A percentile compares a stretch with the other conserved stretches of the same genome.
Conservation (phyloP, 2,329 filamentous ascomycete genomes). For the Teratosphaeria zuluensis region DNA sequence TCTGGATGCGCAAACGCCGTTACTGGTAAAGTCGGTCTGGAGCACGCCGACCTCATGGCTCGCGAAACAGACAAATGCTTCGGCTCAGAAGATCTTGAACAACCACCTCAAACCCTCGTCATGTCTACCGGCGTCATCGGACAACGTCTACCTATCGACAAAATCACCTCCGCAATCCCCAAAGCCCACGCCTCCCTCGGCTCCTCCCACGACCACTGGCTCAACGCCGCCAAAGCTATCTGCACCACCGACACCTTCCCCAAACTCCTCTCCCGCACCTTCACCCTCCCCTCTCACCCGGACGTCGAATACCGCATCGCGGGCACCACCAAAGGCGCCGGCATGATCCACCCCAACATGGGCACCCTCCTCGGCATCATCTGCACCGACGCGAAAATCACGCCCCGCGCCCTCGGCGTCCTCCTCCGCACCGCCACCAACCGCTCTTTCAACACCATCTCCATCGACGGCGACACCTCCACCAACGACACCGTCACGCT, state of each 20-base stretch:
- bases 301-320: conserved; percentile 70
- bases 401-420: conserved; percentile 52
- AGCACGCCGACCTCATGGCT: conserved; percentile 83
- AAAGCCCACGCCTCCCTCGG: conserved; percentile 63
- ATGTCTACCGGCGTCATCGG: conserved; percentile 99
- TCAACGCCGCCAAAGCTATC: conserved; percentile 77
- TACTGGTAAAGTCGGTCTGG: conserved; percentile 77
- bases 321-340: conserved; percentile 94
- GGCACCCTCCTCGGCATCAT: conserved; percentile 86
- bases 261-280: conserved; percentile 79
- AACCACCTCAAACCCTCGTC: conserved; percentile 61
- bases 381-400: conserved; percentile 80
- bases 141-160: conserved; percentile 81
- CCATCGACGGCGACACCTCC: conserved; percentile 91
- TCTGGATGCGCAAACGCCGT: conserved; percentile 96
- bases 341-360: conserved; percentile 99
- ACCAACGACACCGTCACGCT: conserved; percentile 95
- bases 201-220: conserved; percentile 73
- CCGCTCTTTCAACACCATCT: conserved; percentile 91
- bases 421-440: conserved; percentile 67
- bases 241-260: conserved; percentile 98
- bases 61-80: conserved; percentile 61
- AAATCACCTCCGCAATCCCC: conserved; percentile 77
- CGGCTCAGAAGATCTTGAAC: conserved; percentile 31
- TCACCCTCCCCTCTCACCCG: conserved; percentile 72